These are phyloP conservation scores for Oenanthe sinensis DNA, from an alignment of 129 eudicot genomes.

Conservation along the genomic window DNA sequence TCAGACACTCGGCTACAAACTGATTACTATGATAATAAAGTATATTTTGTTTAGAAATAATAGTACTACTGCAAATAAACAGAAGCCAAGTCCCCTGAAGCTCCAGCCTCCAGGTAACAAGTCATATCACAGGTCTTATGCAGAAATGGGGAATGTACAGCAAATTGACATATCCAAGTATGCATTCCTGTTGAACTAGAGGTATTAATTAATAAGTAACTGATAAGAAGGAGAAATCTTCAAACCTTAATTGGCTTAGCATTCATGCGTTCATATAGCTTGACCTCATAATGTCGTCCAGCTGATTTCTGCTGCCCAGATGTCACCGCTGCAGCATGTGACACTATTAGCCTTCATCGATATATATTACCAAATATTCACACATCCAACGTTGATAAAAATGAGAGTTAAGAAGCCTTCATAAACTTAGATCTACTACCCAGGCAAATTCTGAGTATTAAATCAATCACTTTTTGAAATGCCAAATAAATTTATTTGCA, in stretches of 20 bases:
- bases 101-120: not conserved
- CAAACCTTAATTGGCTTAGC: constrained; percentile 54
- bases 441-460: not conserved
- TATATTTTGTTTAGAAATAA: not conserved
- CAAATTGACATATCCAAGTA: not conserved
- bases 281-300: constrained; percentile 50
- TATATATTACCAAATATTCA: not conserved
- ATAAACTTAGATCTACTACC: not conserved
- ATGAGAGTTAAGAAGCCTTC: not conserved
- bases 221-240: not conserved
- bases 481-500: not conserved
- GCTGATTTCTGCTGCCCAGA: constrained; percentile 47
- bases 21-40: not conserved
- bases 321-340: constrained; percentile 22
- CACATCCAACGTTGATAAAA: not conserved
- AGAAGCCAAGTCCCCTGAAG: not conserved
- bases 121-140: constrained; percentile 2
- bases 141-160: not conserved
- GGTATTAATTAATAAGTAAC: not conserved
- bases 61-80: not conserved
- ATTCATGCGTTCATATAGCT: constrained; percentile 41
- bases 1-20: not conserved
- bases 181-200: not conserved
- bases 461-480: not conserved
- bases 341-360: constrained; percentile 9